Base-by-base conservation (phyloP, 2,329 filamentous ascomycete species). In the Cyphellophora europaea region DNA sequence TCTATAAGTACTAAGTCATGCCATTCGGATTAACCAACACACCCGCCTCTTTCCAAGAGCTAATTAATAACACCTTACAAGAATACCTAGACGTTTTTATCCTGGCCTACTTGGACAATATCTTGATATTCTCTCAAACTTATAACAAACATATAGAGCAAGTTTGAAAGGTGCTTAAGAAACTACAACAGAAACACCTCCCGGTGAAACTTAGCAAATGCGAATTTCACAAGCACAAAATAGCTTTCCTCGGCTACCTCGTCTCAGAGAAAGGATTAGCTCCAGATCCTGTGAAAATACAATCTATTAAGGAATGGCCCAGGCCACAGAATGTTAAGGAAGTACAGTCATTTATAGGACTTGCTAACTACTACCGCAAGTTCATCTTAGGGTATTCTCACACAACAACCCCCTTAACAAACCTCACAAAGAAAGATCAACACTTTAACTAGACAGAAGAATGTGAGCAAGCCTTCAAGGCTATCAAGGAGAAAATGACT, bases 321-420 rank as follows among this genome's bases (percentile, higher is more conserved):
- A 19, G n/a, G 4, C 41, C 35, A 1, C 37, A 3, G 3, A 42
- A n/a, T 11, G 27, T 44, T 10, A 40, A 44, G 16, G 40, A 56
- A 2, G 33, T 56, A 5, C 41, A 51, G 36, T 27, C 35, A 2
- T 56, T 57, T 35, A 12, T 57, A 11, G 42, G 48, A 1, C 59
- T 57, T 37, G 35, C 41, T 4, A 59, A 59, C 37, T 59, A 56
- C 27, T 59, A 59, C 31, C 6, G 38, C 27, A 23, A 40, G 11
- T 59, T 58, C 38, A 54, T 59, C 6, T 32, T 40, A 10, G 27
- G 30, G 3, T 60, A 51, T 30, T 47, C 40, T 4, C n/a, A 27
- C 5, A 41, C 54, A 3, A 40, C 32, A 3, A 23, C 13, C 12
- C 49, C 38, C 3, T 27, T 58, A 5, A 51, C 37, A 0, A 31